These are phyloP conservation scores for Ceratobasidium sp. DNA, from an alignment of 1,284 basidiomycete species.

Conservation along the genomic window DNA sequence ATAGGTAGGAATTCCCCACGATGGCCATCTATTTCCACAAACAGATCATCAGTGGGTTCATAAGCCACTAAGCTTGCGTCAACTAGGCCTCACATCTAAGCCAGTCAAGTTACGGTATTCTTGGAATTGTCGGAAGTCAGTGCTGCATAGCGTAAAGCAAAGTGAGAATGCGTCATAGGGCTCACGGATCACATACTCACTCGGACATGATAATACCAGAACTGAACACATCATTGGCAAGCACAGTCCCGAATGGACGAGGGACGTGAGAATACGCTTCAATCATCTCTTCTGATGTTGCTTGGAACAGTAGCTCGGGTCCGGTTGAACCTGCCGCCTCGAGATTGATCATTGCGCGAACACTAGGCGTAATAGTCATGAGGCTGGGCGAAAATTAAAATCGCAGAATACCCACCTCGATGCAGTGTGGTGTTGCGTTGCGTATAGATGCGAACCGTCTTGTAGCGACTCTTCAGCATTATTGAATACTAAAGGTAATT, in stretches of 20 bases:
- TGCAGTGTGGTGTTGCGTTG: constrained; percentile 82
- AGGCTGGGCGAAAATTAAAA: not conserved
- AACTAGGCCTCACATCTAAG: constrained; percentile 66
- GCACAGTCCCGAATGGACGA: constrained; percentile 86
- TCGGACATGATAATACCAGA: constrained; percentile 92
- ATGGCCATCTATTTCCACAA: constrained; percentile 95
- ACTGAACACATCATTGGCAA: constrained; percentile 93
- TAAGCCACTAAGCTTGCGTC: not conserved
- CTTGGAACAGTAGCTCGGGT: constrained; percentile 93
- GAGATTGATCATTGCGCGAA: constrained; percentile 90
- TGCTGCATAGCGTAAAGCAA: no score
- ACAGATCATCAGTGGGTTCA: no score
- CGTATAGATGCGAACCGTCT: constrained; percentile 92
- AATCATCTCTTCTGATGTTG: constrained; percentile 93
- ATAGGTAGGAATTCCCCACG: constrained; percentile 91
- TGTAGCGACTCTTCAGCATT: constrained; percentile 94
- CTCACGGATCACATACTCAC: no score
- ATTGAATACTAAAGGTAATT: constrained; percentile 78
- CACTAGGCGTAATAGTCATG: constrained; percentile 57
- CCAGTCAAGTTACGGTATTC: constrained; percentile 88
- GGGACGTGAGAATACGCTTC: constrained; percentile 88
- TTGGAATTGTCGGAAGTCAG: constrained; percentile 94
- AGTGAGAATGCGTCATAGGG: no score
- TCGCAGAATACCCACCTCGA: constrained; percentile 60
- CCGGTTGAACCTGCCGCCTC: constrained; percentile 93